A percentile compares a stretch with the other conserved stretches of the same genome.
phyloP scores from a whole-genome alignment of 768 basidiomycete species.

The Lentinula sp. region DNA sequence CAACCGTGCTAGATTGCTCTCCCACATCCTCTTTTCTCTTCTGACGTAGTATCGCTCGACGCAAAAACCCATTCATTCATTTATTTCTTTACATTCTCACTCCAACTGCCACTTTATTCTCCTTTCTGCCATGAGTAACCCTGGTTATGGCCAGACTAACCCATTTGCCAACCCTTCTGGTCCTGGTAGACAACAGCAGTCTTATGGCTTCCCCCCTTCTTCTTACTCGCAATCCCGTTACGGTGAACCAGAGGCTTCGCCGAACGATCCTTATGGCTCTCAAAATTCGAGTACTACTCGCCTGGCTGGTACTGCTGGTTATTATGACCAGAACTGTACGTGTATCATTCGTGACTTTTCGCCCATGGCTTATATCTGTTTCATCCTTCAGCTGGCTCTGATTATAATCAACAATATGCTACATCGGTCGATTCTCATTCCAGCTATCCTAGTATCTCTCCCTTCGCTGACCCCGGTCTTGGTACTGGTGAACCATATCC shows the following conservation, averaged over 20 bases:
- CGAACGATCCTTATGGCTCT: slow-evolving; percentile 45
- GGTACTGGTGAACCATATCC: slow-evolving; percentile 73
- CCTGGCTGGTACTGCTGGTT: slow-evolving; percentile 38
- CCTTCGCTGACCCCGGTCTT: slow-evolving; percentile 50
- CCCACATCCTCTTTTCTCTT: not conserved
- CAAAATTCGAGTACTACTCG: slow-evolving; percentile 50
- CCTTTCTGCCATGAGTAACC: slow-evolving; percentile 21
- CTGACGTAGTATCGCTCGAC: slow-evolving; percentile 1
- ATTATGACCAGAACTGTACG: slow-evolving; percentile 7
- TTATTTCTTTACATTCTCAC: slow-evolving; percentile 20
- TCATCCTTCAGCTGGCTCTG: slow-evolving; percentile 24
- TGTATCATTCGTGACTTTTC: slow-evolving; percentile 10
- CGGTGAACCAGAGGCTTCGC: slow-evolving; percentile 40
- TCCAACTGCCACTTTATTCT: not conserved
- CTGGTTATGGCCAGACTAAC: slow-evolving; percentile 34
- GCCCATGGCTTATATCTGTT: slow-evolving; percentile 8
- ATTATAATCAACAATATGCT: slow-evolving; percentile 37
- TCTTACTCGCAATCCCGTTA: slow-evolving; percentile 29
- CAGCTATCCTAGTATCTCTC: slow-evolving; percentile 51
- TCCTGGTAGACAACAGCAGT: slow-evolving; percentile 8
- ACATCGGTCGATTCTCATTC: slow-evolving; percentile 58
- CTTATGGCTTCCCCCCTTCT: slow-evolving; percentile 13
- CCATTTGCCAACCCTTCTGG: slow-evolving; percentile 18
- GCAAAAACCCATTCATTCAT: slow-evolving; percentile 18
- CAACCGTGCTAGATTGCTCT: not conserved